Evolutionary conservation across 2,329 filamentous ascomycete genomes (phyloP), one percentile per base, ranked within the genome.

Genomic region (Nemania abortiva): DNA sequence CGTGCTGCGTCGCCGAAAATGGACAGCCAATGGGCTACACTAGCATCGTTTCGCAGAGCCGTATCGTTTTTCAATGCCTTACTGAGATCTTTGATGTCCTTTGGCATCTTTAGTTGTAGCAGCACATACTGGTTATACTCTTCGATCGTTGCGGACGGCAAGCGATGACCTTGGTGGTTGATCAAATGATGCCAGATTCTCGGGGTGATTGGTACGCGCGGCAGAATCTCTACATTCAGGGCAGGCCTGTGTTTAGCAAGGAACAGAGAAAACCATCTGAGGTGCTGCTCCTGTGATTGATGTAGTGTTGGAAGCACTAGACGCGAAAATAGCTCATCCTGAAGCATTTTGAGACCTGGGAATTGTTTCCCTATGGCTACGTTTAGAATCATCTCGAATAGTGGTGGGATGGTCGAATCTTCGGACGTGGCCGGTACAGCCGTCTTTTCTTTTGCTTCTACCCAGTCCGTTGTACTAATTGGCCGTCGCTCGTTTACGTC

Each of bases 401-500:
- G 50, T 3, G 69, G 62, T 13, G 69, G 69, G 27, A 68, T 59
- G 15, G 20, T 20, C 45, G 34, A 42, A 31, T n/a, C 18, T 1
- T 63, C 47, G 10, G 56, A 63, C 5, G 15, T 20, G 49, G 45
- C 37, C 34, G 65, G 65, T 45, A 66, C 11, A 18, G 62, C 61
- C 3, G 11, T 20, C 2, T 65, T 60, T 24, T 60, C 58, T 54
- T 53, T 53, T 24, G 66, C 69, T 55, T 70, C 58, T 45, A 22
- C 39, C 69, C 69, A 70, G 11, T 66, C 69, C 42, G 11, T 27
- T n/a, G 10, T 54, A 29, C 54, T 27, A n/a, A 69, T n/a, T 39
- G 69, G 69, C 24, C 49, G 61, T 34, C 66, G 65, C 54, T 70
- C 65, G 22, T 69, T 70, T 18, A 69, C 15, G 39, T 66, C 65